A percentile compares a stretch with the other conserved stretches of the same genome.
phyloP scores from a whole-genome alignment of 2,329 filamentous ascomycete species.

The Fusarium torreyae region DNA sequence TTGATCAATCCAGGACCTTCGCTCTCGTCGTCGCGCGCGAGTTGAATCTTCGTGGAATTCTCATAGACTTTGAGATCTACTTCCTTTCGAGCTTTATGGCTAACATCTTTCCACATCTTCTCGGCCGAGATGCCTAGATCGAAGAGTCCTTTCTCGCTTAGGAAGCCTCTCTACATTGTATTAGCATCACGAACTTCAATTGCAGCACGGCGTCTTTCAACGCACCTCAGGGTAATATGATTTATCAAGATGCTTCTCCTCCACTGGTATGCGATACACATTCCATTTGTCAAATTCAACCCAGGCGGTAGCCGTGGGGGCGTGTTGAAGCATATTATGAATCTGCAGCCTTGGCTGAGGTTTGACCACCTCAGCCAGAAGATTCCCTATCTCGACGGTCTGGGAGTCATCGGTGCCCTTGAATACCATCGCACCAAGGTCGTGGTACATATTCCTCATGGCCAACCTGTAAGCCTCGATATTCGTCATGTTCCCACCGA shows the following conservation, averaged over 20 bases:
- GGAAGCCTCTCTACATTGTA: background rate
- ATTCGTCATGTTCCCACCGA: background rate
- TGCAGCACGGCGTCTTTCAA: background rate
- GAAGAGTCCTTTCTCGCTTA: conserved; percentile 8
- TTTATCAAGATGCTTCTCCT: conserved; percentile 18
- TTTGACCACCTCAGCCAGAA: conserved; percentile 38
- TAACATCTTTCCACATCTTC: background rate
- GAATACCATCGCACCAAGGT: conserved; percentile 53
- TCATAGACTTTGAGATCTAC: background rate
- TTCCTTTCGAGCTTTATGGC: background rate
- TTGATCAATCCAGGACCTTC: conserved; percentile 35
- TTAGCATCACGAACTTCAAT: background rate
- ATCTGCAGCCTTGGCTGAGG: conserved; percentile 11
- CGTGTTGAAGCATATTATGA: background rate
- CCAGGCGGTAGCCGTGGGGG: no score
- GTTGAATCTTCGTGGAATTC: background rate
- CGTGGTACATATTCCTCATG: conserved; percentile 48
- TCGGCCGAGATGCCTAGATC: conserved; percentile 6
- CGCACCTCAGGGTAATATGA: conserved; percentile 9
- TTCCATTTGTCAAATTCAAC: conserved; percentile 6
- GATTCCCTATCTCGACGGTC: conserved; percentile 40
- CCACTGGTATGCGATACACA: conserved; percentile 33
- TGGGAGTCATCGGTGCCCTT: conserved; percentile 47
- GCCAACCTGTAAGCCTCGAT: no score
- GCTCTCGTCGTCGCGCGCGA: background rate